A percentile compares a stretch with the other conserved stretches of the same genome.
Conservation (phyloP, 176 grass and related monocot genomes). For the Carex cristatella region DNA sequence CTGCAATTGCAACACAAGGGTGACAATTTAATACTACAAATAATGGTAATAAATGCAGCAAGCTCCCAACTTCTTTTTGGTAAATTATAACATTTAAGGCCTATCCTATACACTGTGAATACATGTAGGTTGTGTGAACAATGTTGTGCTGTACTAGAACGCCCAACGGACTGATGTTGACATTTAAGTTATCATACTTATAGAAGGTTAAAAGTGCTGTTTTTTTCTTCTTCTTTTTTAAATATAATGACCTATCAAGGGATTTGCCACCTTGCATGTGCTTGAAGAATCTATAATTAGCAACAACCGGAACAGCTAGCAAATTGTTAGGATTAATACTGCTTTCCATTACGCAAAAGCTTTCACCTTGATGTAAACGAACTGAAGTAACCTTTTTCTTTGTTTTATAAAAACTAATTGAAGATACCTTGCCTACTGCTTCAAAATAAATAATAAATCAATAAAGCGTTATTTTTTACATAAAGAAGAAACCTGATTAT, state of each 20-base stretch:
- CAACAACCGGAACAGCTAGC: not conserved
- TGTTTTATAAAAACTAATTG: not conserved
- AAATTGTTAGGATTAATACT: not conserved
- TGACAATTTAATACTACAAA: not conserved
- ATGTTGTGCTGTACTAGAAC: not conserved
- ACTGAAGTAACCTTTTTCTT: not conserved
- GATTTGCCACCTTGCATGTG: not conserved
- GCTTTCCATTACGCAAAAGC: not conserved
- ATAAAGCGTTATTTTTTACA: not conserved
- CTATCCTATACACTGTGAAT: not conserved
- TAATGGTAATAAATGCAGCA: not conserved
- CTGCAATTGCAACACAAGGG: slow-evolving; percentile 24
- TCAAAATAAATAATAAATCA: not conserved
- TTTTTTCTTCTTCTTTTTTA: too few relatives aligned
- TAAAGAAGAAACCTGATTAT: slow-evolving; percentile 41
- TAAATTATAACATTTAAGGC: not conserved
- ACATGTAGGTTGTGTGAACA: not conserved
- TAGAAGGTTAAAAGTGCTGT: not conserved
- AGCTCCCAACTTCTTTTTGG: not conserved
- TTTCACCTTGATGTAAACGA: not conserved
- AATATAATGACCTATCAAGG: not conserved
- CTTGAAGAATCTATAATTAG: not conserved
- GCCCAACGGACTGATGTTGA: not conserved
- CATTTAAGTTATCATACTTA: not conserved
- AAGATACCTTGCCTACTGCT: not conserved